Evolutionary conservation across 176 grass and related monocot genomes (phyloP), one percentile per base, ranked within the genome.

Genomic region (Stipa capillata): DNA sequence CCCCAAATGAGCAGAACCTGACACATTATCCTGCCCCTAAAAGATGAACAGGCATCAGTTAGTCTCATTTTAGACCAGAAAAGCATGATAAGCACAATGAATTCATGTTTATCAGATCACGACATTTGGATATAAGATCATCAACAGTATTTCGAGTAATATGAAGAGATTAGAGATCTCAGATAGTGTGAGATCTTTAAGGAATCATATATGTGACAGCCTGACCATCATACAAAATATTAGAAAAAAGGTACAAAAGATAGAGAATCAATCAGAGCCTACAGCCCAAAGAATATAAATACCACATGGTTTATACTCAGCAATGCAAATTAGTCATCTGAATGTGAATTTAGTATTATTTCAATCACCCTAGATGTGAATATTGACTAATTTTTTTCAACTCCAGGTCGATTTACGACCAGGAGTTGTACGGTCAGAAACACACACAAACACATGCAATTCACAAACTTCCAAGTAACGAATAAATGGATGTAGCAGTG

Each of bases 1-100:
- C 36, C 95, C 95, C 54, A 97, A 77, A 80, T 87, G 89, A 78
- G 89, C 77, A 53, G 66, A 78, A 70, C 89, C 85, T 56, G 92
- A 86, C 21, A 89, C 83, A 8, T 58, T 41, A 3, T 79, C 59
- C 25, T 87, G 82, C 18, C 83, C 83, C 92, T 94, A 58, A 29
- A 84, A 75, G 48, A 64, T 11, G 24, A 55, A 88, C 12, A 51
- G 21, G 0, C 42, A 57, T 40, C 66, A 36, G 20, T 76, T 56
- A 56, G 55, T 51, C 34, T 5, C 17, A 31, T 11, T 73, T 55
- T 56, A 3, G 27, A 39, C 15, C 12, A 67, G 47, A 79, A 82
- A 59, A 76, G 27, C 10, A 33, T 3, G 11, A 51, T 31, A 47
- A 79, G 79, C 49, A 74, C 25, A 59, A 18, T 29, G 4, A 70